Evolutionary conservation across 495 filamentous ascomycete species (phyloP), one percentile per base, ranked within the genome.

Genomic region (Aspergillus panamensis): DNA sequence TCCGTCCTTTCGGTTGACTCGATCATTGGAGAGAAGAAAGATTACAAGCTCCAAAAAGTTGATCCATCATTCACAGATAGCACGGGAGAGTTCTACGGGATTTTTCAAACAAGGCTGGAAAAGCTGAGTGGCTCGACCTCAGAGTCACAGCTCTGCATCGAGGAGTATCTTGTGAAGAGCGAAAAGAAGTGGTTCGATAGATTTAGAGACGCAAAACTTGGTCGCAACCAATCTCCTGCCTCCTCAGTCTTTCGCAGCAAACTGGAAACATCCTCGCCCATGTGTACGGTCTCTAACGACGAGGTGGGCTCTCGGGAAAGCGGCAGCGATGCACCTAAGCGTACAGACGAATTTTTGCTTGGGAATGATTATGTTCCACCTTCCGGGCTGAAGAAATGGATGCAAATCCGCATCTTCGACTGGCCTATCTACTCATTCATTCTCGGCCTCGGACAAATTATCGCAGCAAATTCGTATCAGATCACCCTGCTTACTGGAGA

Each of bases 341-440:
- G 56, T 7, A 66, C 58, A 0, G 76, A 80, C 53, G 82, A 88
- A 58, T 90, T 88, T 64, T 66, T 84, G 57, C 76, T 90, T 30
- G 84, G 85, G 13, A 73, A 76, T 13, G 77, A 83, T 53, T 90
- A 89, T 68, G 72, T 82, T 44, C 83, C 87, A 30, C 87, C 87
- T 3, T 84, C 78, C 3, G 86, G 87, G 0, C 57, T 90, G 14
- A 82, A 78, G 60, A 84, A 81, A 50, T 69, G 74, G 62, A 75
- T 76, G 67, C 72, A 77, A 48, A 58, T 80, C 54, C 77, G 76
- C 16, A 70, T 77, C 30, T 74, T 70, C 16, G 83, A 87, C 61
- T 91, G 88, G 88, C 88, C 88, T 0, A 59, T 90, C 8, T 91
- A 91, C 69, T 82, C 86, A 6, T 78, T 91, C 55, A 73, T 90